Evolutionary conservation across 352 stramenopile species (phyloP), one percentile per base, ranked within the genome.

Genomic region (Phytophthora pisi): DNA sequence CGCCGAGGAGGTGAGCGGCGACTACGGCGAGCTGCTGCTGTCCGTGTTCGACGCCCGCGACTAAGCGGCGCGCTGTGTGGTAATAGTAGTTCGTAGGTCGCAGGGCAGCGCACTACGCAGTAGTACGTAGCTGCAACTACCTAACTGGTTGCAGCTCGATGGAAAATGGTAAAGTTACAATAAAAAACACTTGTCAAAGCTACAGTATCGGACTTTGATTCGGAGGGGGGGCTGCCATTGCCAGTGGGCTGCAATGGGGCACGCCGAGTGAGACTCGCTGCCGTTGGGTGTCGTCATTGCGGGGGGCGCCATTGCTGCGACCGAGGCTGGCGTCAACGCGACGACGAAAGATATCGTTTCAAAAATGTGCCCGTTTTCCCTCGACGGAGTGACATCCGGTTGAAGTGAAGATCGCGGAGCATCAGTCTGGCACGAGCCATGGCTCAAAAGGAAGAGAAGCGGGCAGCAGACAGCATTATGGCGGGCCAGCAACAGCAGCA

Each of bases 21-120:
- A 93, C 73, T 92, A 78, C 74, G 82, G 88, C 28, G 71, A 79
- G 45, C 75, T 95, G 38, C 68, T 95, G 60, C 71, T 91, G 42
- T 72, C 75, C 10, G 72, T 95, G 18, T 81, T 91, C 55, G 77
- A 95, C 57, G 72, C 78, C 1, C 78, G 67, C 51, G 67, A 74
- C 55, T 74, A 74, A 57, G 46, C 30, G 31, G 8, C 9, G 31
- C 31, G 9, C 31, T 38, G 31, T 38, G 31, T 4, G 31, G 31
- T 38, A 38, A 38, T 38, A 38, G 31, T 15, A 15, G 31, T 10
- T 38, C 31, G 31, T 38, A 38, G 31, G 9, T 11, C 31, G 9
- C 13, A 38, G 4, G 31, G 4, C 11, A 15, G 31, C 31, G 31
- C 31, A 15, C 31, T 13, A 38, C 54, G 50, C 52, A 47, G 49